These are phyloP conservation scores for Exserohilum turcica DNA, from an alignment of 2,329 filamentous ascomycete genomes.

Conservation along the genomic window DNA sequence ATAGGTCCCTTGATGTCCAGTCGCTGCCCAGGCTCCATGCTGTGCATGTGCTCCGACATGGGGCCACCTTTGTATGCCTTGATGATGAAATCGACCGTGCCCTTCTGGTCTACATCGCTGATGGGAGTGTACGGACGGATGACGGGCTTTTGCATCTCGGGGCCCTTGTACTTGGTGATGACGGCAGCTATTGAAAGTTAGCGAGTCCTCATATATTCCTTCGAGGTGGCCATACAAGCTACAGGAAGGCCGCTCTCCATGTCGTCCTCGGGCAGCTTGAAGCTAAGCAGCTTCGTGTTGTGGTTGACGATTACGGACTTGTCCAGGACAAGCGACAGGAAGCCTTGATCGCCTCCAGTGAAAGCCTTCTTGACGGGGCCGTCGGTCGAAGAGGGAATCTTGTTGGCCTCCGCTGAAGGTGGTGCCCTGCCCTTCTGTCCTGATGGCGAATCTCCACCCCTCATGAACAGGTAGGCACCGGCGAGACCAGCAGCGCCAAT, in stretches of 20 bases:
- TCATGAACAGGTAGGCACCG: slow-evolving; percentile 59
- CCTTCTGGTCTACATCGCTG: slow-evolving; percentile 80
- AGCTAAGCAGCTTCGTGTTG: slow-evolving; percentile 93
- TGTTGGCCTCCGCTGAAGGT: slow-evolving; percentile 44
- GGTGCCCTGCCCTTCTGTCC: slow-evolving; percentile 32
- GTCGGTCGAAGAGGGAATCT: slow-evolving; percentile 48
- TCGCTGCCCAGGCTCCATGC: slow-evolving; percentile 77
- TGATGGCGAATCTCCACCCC: slow-evolving; percentile 36
- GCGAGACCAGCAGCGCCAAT: slow-evolving; percentile 63
- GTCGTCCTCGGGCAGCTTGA: slow-evolving; percentile 82
- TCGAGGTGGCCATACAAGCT: slow-evolving; percentile 62
- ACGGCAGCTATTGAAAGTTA: slow-evolving; percentile 63
- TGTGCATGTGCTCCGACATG: slow-evolving; percentile 90
- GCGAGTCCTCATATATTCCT: not conserved
- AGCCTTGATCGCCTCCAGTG: slow-evolving; percentile 87
- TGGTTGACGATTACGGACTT: slow-evolving; percentile 81
- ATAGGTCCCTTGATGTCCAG: slow-evolving; percentile 95
- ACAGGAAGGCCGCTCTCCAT: slow-evolving; percentile 81
- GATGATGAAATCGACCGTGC: slow-evolving; percentile 85
- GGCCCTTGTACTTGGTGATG: slow-evolving; percentile 87
- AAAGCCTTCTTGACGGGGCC: slow-evolving; percentile 61
- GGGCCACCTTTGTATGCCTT: slow-evolving; percentile 90
- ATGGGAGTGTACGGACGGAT: slow-evolving; percentile 92
- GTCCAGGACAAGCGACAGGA: slow-evolving; percentile 78
- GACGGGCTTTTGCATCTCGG: slow-evolving; percentile 81